Evolutionary conservation across 2,329 filamentous ascomycete genomes (phyloP).

Genomic region (Ceratocystis smalleyi): DNA sequence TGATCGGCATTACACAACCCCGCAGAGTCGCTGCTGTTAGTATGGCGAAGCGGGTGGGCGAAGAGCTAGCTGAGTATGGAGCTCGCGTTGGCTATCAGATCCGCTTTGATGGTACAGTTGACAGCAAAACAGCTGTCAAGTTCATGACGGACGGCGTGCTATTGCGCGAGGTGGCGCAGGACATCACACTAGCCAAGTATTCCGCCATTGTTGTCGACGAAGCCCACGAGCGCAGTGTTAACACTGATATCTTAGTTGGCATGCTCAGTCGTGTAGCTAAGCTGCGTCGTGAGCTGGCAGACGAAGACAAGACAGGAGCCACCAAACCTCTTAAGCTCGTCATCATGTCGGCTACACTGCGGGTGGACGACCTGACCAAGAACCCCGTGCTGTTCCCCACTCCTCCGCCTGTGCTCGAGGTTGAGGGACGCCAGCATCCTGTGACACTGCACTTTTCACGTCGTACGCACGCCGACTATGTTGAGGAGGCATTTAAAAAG

Average conservation of each 20-base stretch:
- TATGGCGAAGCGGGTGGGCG: slow-evolving; percentile 81
- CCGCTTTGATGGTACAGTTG: slow-evolving; percentile 75
- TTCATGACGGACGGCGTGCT: slow-evolving; percentile 99
- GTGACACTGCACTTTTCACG: slow-evolving; percentile 83
- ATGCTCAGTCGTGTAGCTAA: slow-evolving; percentile 90
- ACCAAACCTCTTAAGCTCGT: slow-evolving; percentile 75
- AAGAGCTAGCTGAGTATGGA: slow-evolving; percentile 68
- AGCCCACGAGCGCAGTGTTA: slow-evolving; percentile 91
- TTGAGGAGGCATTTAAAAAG: slow-evolving; percentile 80
- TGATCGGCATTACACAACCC: slow-evolving; percentile 92
- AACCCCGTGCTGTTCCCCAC: slow-evolving; percentile 65
- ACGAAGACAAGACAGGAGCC: slow-evolving; percentile 44
- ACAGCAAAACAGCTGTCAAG: slow-evolving; percentile 73
- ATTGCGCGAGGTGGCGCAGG: slow-evolving; percentile 75
- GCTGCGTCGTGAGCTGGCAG: slow-evolving; percentile 57
- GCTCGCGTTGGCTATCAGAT: slow-evolving; percentile 81
- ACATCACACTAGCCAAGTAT: slow-evolving; percentile 78
- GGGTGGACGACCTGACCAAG: slow-evolving; percentile 77
- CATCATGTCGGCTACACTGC: slow-evolving; percentile 93
- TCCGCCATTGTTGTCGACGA: slow-evolving; percentile 92
- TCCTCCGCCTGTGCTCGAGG: slow-evolving; percentile 70
- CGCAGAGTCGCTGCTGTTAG: slow-evolving; percentile 89
- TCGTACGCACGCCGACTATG: slow-evolving; percentile 69
- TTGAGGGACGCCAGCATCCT: slow-evolving; percentile 80
- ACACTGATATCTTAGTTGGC: slow-evolving; percentile 95